A percentile compares a stretch with the other conserved stretches of the same genome.
Conservation (phyloP, 306 rosid species). For the Heteromeles arbutifolia region DNA sequence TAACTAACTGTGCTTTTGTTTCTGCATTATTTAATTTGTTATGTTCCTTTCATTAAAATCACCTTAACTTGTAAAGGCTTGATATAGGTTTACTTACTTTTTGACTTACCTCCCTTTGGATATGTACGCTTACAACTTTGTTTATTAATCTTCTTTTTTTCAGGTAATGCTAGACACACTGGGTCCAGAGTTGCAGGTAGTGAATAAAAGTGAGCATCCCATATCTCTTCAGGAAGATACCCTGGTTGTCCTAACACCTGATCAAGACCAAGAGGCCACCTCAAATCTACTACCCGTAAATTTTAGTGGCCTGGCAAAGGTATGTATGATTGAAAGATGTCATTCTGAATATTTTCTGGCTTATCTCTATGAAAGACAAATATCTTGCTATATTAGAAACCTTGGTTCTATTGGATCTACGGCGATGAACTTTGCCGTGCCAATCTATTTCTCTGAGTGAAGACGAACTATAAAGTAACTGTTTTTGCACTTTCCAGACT, state of each 20-base stretch:
- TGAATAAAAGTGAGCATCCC: conserved; percentile 55
- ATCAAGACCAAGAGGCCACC: conserved; percentile 60
- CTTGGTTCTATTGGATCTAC: not conserved
- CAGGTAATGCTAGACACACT: conserved; percentile 88
- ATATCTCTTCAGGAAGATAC: conserved; percentile 66
- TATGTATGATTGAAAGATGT: conserved; percentile 12
- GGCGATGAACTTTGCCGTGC: not conserved
- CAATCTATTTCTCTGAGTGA: not conserved
- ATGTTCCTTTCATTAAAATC: not conserved
- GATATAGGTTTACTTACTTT: not conserved
- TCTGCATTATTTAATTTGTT: not conserved
- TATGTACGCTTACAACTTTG: not conserved
- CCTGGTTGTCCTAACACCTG: conserved; percentile 65
- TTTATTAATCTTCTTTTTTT: conserved; percentile 12
- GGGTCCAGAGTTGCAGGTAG: conserved; percentile 86
- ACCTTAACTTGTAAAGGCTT: not conserved
- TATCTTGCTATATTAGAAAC: not conserved
- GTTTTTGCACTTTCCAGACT: not conserved
- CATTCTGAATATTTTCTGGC: not conserved
- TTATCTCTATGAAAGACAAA: not conserved
- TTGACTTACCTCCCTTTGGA: not conserved
- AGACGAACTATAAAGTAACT: not conserved
- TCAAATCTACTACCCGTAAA: conserved; percentile 70
- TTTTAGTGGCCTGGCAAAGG: conserved; percentile 79
- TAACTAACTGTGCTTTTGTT: not conserved